Base-by-base conservation (phyloP, 2,329 filamentous ascomycete genomes). In the Alternaria sp. region DNA sequence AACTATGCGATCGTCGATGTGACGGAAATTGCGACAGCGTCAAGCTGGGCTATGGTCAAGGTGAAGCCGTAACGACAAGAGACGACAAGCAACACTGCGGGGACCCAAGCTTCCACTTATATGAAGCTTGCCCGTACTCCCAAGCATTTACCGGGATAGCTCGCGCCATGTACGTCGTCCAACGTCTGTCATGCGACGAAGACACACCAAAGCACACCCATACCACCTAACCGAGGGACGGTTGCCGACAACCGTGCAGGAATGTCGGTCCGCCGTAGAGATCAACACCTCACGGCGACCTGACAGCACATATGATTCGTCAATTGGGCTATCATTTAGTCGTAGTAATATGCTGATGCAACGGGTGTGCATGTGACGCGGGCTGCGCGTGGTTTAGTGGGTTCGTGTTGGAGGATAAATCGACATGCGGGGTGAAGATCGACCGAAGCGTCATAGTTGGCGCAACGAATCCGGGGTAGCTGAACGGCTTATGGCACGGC, bases 51-150 rank as follows among this genome's bases (percentile, higher is more conserved):
- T 32, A 7, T 23, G 25, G 15, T 21, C 32, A 60, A 43, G 3
- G 17, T n/a, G 46, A 51, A 9, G n/a, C 13, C 15, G 28, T 12
- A 21, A 26, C 44, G 57, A 40, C 60, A 62, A 62, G 55, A 62
- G 30, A 52, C 49, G 54, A 55, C 49, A 59, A 62, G 59, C 54
- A 62, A 59, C 30, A 43, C 21, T 17, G 43, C 59, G n/a, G 40
- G 59, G 55, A 17, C 59, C 50, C 60, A 70, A 61, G 63, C 61
- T 62, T 64, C 61, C 62, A 57, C 54, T 71, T 69, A 68, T 65
- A 58, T 55, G 44, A 68, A 66, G 64, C 67, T 69, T 69, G 51
- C 62, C 28, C 43, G 54, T 23, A 46, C 26, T 25, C 17, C 23
- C 19, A 28, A 54, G 54, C 36, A 45, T 26, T 6, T 6, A 19